Base-by-base conservation (phyloP, 1,139 yeast species). In the Blastobotrys apis region DNA sequence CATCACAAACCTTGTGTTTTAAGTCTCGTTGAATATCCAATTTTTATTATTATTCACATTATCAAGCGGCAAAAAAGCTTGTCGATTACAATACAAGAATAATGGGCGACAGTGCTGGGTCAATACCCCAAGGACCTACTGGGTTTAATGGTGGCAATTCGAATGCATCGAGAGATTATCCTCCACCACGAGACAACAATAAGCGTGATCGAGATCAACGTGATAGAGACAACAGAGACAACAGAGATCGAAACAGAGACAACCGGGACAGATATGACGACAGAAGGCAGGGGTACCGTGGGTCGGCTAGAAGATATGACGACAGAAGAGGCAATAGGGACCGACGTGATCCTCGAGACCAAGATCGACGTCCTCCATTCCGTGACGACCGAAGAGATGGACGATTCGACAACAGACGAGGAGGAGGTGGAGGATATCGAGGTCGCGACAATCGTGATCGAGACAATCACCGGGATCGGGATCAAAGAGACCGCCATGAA, bases 311-410 rank as follows among this genome's bases (percentile, higher is more conserved):
- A 10, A 23, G 26, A 23, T 23, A 23, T 10, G 26, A 23, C 26
- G 9, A 23, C 6, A 6, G 26, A 37, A 27, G 51, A 33, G 43
- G 38, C 20, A 39, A 44, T 16, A 33, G 50, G 12, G 50, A 50
- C 16, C 22, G 53, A 6, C 43, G 38, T 21, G 41, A 37, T 6
- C 33, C 31, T 20, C 31, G 58, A 26, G 50, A 47, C 21, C 33
- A 54, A 5, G 54, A 52, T 36, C 47, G 55, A 10, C 56, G 54
- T 19, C n/a, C n/a, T n/a, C n/a, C n/a, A n/a, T n/a, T n/a, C n/a
- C 36, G 55, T 15, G 47, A 54, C 26, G 53, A 50, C 19, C 40
- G 44, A 16, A 20, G 27, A 23, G 34, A 30, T 32, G 37, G 23
- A 19, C 47, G 45, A 13, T 43, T 48, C 20, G 48, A 48, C 31